Conservation (phyloP, 176 grass and related monocot species). For the Oryza coarctata region DNA sequence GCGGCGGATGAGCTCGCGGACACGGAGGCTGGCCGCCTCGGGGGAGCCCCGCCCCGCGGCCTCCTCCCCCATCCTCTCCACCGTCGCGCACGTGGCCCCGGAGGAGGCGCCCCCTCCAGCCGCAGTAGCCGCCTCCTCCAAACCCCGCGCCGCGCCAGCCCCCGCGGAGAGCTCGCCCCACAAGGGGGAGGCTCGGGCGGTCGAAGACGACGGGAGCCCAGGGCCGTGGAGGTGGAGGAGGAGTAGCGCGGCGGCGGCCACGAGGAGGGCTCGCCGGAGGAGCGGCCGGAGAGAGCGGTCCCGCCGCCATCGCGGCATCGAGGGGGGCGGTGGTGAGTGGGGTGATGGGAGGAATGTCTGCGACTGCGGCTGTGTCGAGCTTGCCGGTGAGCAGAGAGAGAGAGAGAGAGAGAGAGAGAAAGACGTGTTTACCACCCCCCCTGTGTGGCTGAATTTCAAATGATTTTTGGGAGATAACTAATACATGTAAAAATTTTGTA, state of each 20-base stretch:
- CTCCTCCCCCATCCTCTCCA: slow-evolving; percentile 85
- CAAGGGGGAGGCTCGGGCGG: neutral
- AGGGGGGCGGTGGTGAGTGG: neutral
- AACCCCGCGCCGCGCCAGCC: neutral
- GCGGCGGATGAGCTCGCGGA: slow-evolving; percentile 61
- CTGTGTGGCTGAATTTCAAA: neutral
- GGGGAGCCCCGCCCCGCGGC: slow-evolving; percentile 34
- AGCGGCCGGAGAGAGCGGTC: slow-evolving; percentile 2
- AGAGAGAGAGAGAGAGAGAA: too few relatives aligned
- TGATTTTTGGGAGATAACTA: neutral
- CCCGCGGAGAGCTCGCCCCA: slow-evolving; percentile 7
- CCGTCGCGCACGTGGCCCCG: slow-evolving; percentile 51
- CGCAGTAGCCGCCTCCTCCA: neutral
- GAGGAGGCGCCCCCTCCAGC: neutral
- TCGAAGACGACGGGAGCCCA: neutral
- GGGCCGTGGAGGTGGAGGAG: neutral
- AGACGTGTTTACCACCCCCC: neutral
- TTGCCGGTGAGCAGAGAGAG: neutral
- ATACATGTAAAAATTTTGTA: too few relatives aligned
- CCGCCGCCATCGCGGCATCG: slow-evolving; percentile 18
- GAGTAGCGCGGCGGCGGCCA: slow-evolving; percentile 22
- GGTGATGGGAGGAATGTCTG: neutral
- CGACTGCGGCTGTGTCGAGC: too few relatives aligned
- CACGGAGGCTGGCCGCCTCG: slow-evolving; percentile 60
- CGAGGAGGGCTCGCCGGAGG: slow-evolving; percentile 35